These are phyloP conservation scores for Paraconiothyrium sp. DNA, from an alignment of 2,329 filamentous ascomycete species.

Conservation along the genomic window DNA sequence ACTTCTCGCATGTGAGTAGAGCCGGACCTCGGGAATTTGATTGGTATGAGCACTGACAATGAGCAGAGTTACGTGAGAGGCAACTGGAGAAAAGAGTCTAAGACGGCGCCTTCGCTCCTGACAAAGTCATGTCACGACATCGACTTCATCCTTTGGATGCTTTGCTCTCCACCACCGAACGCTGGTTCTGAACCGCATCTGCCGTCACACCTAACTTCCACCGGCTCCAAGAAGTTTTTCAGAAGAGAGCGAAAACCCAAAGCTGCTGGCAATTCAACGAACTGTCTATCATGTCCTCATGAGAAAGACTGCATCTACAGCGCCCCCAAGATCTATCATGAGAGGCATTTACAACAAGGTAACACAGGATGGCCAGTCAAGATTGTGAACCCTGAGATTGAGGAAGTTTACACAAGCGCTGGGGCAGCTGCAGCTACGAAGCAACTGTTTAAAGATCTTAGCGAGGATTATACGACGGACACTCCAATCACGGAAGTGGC, in stretches of 20 bases:
- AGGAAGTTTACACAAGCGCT: constrained; percentile 68
- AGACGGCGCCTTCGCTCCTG: constrained; percentile 80
- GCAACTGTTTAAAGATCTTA: constrained; percentile 59
- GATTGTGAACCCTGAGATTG: constrained; percentile 91
- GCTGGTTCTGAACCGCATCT: constrained; percentile 68
- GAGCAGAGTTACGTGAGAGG: constrained; percentile 61
- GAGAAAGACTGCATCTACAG: constrained; percentile 84
- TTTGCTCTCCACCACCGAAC: constrained; percentile 73
- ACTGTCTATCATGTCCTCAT: constrained; percentile 82
- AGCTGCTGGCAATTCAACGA: constrained; percentile 79
- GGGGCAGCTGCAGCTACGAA: constrained; percentile 61
- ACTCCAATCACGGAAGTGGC: constrained; percentile 60
- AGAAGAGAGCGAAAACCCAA: constrained; percentile 77
- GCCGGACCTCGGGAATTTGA: neutral
- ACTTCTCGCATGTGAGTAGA: constrained; percentile 66
- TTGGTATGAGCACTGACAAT: neutral
- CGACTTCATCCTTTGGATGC: constrained; percentile 89
- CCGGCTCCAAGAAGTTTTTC: constrained; percentile 82
- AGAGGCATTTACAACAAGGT: constrained; percentile 71
- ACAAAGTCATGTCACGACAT: constrained; percentile 98
- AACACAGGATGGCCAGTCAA: constrained; percentile 83
- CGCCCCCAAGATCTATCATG: constrained; percentile 82
- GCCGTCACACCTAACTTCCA: constrained; percentile 78
- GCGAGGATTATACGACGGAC: constrained; percentile 68
- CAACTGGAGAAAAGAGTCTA: constrained; percentile 88